Conservation (phyloP, 768 basidiomycete genomes). For the Agrocybe chaxingu region DNA sequence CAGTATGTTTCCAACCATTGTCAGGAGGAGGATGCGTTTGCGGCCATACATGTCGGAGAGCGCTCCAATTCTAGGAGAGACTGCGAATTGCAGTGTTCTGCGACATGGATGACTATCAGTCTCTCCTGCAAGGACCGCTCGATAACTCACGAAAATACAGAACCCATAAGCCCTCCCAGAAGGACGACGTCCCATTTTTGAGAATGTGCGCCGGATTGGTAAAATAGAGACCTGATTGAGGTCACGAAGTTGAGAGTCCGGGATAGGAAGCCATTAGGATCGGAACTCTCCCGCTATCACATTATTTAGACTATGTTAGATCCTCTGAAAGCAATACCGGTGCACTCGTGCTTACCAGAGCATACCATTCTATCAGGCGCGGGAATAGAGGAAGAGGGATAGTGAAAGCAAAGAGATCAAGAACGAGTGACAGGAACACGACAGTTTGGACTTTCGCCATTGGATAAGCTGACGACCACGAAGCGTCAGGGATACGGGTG, state of each 20-base stretch:
- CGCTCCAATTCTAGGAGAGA: conserved; percentile 78
- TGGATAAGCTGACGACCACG: conserved; percentile 1
- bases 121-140: too few relatives aligned
- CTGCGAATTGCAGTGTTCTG: conserved; percentile 80
- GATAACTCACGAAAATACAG: conserved; percentile 77
- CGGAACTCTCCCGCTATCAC: conserved; percentile 64
- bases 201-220: conserved; percentile 55
- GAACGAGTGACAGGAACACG: conserved; percentile 86
- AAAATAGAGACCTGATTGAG: conserved; percentile 60
- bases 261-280: conserved; percentile 69
- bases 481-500: background rate
- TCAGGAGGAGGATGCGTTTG: conserved; percentile 74
- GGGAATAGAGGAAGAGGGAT: conserved; percentile 96
- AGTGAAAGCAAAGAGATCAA: conserved; percentile 91
- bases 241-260: conserved; percentile 69
- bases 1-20: conserved; percentile 91
- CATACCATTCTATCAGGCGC: conserved; percentile 95
- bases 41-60: conserved; percentile 91
- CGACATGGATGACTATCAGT: conserved; percentile 25
- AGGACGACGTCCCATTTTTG: conserved; percentile 93
- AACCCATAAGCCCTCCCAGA: conserved; percentile 95
- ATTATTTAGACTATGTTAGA: conserved; percentile 2
- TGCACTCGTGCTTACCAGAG: conserved; percentile 43
- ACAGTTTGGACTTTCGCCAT: conserved; percentile 75
- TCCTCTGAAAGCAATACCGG: background rate